These are phyloP conservation scores for Arabidopsis hybrid DNA, from an alignment of 441 rosid genomes.

Conservation along the genomic window DNA sequence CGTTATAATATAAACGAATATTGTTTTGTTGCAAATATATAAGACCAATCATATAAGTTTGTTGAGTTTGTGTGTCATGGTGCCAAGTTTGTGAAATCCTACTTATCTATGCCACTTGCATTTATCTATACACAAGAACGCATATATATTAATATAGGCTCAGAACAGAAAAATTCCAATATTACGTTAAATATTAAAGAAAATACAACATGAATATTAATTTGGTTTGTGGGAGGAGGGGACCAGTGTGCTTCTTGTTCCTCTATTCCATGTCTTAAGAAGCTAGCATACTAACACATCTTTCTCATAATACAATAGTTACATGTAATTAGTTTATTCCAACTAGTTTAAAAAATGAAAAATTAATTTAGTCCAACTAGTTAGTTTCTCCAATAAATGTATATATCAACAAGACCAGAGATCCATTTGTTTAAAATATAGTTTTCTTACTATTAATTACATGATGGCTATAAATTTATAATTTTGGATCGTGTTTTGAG, in stretches of 20 bases:
- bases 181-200: not conserved
- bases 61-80: conserved; percentile 43
- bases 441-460: conserved; percentile 5
- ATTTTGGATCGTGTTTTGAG: conserved; percentile 5
- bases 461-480: not conserved
- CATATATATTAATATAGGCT: not conserved
- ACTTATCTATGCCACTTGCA: conserved; percentile 26
- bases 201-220: conserved; percentile 27
- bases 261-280: conserved; percentile 32
- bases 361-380: not conserved
- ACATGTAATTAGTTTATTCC: not conserved
- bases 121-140: conserved; percentile 24
- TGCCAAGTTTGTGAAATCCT: conserved; percentile 34
- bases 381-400: not conserved
- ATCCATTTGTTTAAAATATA: not conserved
- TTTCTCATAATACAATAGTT: conserved; percentile 10
- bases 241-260: conserved; percentile 32
- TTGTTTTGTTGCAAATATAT: not conserved
- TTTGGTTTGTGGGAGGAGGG: conserved; percentile 42
- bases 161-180: conserved; percentile 12
- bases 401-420: conserved; percentile 1
- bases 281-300: conserved; percentile 26
- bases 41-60: conserved; percentile 27
- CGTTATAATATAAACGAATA: not conserved
- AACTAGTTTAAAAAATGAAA: not conserved